Base-by-base conservation (phyloP, 495 filamentous ascomycete genomes). In the Penicillium tannophilum region DNA sequence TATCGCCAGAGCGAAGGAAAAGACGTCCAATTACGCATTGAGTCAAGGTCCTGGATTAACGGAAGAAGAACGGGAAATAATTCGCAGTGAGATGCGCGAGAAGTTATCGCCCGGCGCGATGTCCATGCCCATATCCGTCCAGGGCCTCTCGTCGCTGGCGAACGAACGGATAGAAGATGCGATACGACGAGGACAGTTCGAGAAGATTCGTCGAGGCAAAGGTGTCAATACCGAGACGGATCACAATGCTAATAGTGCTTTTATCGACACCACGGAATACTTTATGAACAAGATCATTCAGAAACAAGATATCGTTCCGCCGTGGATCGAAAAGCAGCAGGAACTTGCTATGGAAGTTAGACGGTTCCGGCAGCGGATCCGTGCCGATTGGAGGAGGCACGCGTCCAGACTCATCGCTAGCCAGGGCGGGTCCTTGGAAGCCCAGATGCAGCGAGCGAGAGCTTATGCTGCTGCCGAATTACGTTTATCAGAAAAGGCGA, bases 271-370 rank as follows among this genome's bases (percentile, higher is more conserved):
- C 1, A 98, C 95, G 0, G 93, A 97, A 72, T 97, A 97, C 69
- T 90, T 98, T 63, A 88, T 98, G 87, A 98, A 98, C 71, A 96
- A 95, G 75, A 97, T 98, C 68, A 97, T 98, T 60, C 88, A 97
- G 75, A 89, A 90, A 55, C 94, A 98, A 70, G 94, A 81, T 49
- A 81, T 83, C 55, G 78, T 78, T 30, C 79, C 70, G 46, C 81
- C 75, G 6, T 83, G 72, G 95, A 97, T 98, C 49, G 94, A 98
- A 72, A 98, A 97, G 69, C 94, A 98, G 71, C 94, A 97, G 70
- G 93, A 97, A 63, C 77, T 98, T 8, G 80, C 86, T 6, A 84
- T 80, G 54, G 84, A 89, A 12, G 79, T 87, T 7, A 80, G 78
- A 44, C 76, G 80, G 7, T 97, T 98, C 70, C 84, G 94, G 5